Conservation (phyloP, 768 basidiomycete genomes). For the Lyophyllum decastes region DNA sequence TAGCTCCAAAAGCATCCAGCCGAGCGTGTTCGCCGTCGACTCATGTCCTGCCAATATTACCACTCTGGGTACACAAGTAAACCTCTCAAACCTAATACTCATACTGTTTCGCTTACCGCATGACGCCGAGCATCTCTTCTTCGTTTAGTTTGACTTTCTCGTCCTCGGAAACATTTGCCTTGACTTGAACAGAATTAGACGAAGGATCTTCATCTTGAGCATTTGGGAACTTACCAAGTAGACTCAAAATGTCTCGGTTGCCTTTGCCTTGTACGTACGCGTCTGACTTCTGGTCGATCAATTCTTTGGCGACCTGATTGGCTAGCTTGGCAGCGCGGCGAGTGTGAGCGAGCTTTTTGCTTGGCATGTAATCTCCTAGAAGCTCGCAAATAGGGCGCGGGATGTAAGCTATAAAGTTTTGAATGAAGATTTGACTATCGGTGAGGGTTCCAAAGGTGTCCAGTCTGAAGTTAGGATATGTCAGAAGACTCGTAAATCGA, state of each 20-base stretch:
- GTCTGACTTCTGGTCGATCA: constrained; percentile 37
- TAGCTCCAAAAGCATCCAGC: constrained; percentile 66
- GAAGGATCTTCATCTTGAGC: background rate
- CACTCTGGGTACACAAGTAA: constrained; percentile 43
- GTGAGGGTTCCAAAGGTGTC: constrained; percentile 32
- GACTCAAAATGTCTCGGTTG: constrained; percentile 40
- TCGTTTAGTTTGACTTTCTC: constrained; percentile 42
- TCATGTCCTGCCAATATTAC: constrained; percentile 58
- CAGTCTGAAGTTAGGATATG: constrained; percentile 27
- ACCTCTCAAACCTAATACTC: constrained; percentile 32
- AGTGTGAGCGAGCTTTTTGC: constrained; percentile 29
- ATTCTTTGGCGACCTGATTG: constrained; percentile 31
- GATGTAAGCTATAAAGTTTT: constrained; percentile 29
- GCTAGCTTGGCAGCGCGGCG: constrained; percentile 32
- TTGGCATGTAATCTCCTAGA: constrained; percentile 31
- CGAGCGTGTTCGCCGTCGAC: constrained; percentile 57
- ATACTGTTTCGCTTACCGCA: constrained; percentile 47
- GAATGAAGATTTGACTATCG: constrained; percentile 30
- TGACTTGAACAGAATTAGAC: constrained; percentile 32
- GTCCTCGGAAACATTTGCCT: constrained; percentile 54
- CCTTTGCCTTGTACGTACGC: constrained; percentile 25
- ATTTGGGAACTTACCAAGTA: constrained; percentile 34
- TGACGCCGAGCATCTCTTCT: constrained; percentile 51
- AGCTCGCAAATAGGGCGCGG: constrained; percentile 33
- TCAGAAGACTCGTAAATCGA: too few relatives aligned